Percentiles rank a stretch among this genome's conserved stretches.
phyloP scores from a whole-genome alignment of 306 rosid species.

The Castanopsis chinensis region DNA sequence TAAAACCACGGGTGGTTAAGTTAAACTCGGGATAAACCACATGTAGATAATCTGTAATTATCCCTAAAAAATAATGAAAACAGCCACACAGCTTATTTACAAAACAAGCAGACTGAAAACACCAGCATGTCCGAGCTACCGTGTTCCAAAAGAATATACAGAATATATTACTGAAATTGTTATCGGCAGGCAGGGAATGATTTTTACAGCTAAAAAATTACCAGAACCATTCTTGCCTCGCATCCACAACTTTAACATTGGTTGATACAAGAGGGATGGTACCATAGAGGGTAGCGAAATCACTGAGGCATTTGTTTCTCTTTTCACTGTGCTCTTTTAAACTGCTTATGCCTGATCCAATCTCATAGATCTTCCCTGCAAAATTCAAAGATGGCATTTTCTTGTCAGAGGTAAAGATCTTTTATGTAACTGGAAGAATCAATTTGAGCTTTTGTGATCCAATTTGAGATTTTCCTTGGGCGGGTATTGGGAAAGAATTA shows the following conservation, averaged over 20 bases:
- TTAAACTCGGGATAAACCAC: no score
- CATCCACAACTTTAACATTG: conserved; percentile 42
- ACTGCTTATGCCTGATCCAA: conserved; percentile 45
- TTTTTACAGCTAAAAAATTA: conserved; percentile 18
- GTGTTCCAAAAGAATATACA: not conserved
- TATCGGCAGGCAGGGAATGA: not conserved
- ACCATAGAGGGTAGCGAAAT: conserved; percentile 42
- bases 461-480: no score
- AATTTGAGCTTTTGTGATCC: no score
- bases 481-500: no score
- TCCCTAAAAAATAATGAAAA: not conserved
- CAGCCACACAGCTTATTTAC: not conserved
- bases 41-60: no score
- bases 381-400: conserved; percentile 2
- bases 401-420: not conserved
- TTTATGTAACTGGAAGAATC: not conserved
- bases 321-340: conserved; percentile 34
- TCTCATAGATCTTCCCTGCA: conserved; percentile 55
- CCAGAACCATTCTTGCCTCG: conserved; percentile 56
- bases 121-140: not conserved
- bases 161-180: not conserved
- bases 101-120: not conserved
- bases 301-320: conserved; percentile 48
- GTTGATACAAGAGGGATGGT: conserved; percentile 42
- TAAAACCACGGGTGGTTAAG: no score